phyloP scores from a whole-genome alignment of 2,329 filamentous ascomycete species.

The Zasmidium cellare region DNA sequence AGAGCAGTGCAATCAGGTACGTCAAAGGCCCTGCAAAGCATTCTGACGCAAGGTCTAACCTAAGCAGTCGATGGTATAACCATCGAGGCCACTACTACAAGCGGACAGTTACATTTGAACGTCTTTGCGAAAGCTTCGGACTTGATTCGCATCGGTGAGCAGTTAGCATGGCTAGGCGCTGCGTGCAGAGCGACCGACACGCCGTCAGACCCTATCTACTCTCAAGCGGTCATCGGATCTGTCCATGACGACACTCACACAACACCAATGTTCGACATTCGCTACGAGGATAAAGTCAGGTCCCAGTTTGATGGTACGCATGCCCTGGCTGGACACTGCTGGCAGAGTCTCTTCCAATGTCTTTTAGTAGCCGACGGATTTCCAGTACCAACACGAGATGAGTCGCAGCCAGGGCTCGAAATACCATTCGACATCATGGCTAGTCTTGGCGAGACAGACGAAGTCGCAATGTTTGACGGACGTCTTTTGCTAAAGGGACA shows the following conservation, averaged over 20 bases:
- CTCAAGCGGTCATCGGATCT: neutral
- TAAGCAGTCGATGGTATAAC: neutral
- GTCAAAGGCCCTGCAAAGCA: neutral
- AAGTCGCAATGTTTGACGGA: neutral
- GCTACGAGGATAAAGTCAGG: neutral
- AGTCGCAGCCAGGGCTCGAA: neutral
- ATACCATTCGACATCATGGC: neutral
- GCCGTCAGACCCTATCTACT: neutral
- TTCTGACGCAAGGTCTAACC: neutral
- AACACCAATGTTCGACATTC: neutral
- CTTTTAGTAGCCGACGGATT: neutral
- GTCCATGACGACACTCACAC: neutral
- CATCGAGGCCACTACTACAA: neutral
- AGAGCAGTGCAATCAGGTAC: neutral
- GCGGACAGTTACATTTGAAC: neutral
- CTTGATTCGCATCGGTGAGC: neutral
- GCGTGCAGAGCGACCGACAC: neutral
- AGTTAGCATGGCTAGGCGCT: neutral
- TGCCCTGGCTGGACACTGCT: neutral
- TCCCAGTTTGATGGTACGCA: neutral
- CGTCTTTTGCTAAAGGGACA: neutral
- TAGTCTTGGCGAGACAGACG: neutral
- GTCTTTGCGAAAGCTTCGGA: neutral
- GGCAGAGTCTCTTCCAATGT: neutral
- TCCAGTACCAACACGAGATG: neutral